phyloP scores from a whole-genome alignment of 768 basidiomycete genomes.

The Hericium erinaceus region DNA sequence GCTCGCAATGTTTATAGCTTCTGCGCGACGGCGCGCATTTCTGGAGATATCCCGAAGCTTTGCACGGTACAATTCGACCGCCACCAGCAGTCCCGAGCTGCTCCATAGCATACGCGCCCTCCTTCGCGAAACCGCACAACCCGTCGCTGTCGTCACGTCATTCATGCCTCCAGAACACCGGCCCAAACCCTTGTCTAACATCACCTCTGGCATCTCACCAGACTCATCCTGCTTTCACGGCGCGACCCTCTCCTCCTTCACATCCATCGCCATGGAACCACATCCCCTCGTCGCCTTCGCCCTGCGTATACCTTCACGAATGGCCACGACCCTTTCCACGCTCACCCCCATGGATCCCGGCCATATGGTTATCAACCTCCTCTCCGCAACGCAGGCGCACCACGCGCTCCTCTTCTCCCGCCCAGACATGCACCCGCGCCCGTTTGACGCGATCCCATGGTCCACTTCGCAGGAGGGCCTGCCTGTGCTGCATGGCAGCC shows the following conservation, averaged over 20 bases:
- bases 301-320: conserved; percentile 80
- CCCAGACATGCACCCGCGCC: conserved; percentile 55
- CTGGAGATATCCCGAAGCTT: background rate
- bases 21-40: background rate
- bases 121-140: conserved; percentile 71
- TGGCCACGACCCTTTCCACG: conserved; percentile 53
- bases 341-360: conserved; percentile 19
- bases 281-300: conserved; percentile 84
- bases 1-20: background rate
- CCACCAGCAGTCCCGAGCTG: background rate
- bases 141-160: conserved; percentile 80
- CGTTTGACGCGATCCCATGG: conserved; percentile 39
- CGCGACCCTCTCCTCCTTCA: conserved; percentile 89
- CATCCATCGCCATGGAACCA: conserved; percentile 86
- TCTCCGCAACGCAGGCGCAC: conserved; percentile 56
- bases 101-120: conserved; percentile 37
- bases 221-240: conserved; percentile 51
- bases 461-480: conserved; percentile 41
- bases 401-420: conserved; percentile 65
- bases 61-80: background rate
- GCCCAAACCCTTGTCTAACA: background rate
- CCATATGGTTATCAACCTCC: conserved; percentile 74
- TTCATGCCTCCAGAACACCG: conserved; percentile 31
- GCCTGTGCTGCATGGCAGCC: conserved; percentile 45
- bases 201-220: background rate